Evolutionary conservation across 2,329 filamentous ascomycete species (phyloP).

Genomic region (Dactylellina parvicollis): DNA sequence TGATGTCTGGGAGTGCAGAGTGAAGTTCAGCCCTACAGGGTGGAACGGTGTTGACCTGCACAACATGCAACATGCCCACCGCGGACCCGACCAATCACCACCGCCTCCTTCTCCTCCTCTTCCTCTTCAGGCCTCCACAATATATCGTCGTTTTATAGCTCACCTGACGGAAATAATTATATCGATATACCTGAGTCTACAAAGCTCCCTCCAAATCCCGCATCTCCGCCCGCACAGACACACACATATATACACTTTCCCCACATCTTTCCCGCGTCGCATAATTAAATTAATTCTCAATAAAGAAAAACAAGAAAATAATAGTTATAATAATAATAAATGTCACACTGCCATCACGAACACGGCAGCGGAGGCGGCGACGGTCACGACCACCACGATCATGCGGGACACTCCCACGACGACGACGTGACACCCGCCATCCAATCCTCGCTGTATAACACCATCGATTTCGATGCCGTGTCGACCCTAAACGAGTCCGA

Average conservation of each 20-base stretch:
- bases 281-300: no score
- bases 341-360: conserved; percentile 52
- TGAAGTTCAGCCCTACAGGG: conserved; percentile 45
- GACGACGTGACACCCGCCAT: conserved; percentile 92
- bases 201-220: not conserved
- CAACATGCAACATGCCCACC: conserved; percentile 44
- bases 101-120: conserved; percentile 3
- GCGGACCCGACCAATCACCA: conserved; percentile 17
- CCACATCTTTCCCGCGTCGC: no score
- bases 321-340: not conserved
- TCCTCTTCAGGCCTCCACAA: not conserved
- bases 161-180: not conserved
- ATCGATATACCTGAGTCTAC: not conserved
- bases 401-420: conserved; percentile 80
- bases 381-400: conserved; percentile 66
- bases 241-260: no score
- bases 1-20: not conserved
- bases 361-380: conserved; percentile 59
- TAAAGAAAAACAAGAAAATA: no score
- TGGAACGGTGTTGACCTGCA: conserved; percentile 44
- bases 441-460: conserved; percentile 88
- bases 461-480: conserved; percentile 88
- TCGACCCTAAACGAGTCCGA: conserved; percentile 83
- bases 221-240: not conserved
- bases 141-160: not conserved